Conservation (phyloP, 2,329 filamentous ascomycete species). For the Nemania sp. region DNA sequence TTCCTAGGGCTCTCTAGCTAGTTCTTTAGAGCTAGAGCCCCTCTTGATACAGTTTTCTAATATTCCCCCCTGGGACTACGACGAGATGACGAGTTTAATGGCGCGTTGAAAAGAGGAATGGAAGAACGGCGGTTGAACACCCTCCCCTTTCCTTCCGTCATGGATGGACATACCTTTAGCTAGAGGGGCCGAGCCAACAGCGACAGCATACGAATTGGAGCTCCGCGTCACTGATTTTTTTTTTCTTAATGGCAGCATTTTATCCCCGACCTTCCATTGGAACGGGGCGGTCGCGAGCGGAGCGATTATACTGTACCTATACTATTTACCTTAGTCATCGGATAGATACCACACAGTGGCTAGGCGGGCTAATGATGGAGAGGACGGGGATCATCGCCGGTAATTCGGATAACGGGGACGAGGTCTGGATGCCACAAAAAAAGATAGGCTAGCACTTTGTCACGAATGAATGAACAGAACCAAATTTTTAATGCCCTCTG, state of each 20-base stretch:
- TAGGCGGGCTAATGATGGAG: slow-evolving; percentile 26
- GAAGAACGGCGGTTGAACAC: slow-evolving; percentile 10
- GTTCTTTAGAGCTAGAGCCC: background rate
- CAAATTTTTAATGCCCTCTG: slow-evolving; percentile 13
- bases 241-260: slow-evolving; percentile 31
- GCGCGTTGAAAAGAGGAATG: slow-evolving; percentile 19
- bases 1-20: background rate
- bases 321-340: slow-evolving; percentile 35
- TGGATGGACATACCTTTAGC: slow-evolving; percentile 13
- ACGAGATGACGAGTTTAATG: slow-evolving; percentile 30
- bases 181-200: slow-evolving; percentile 29
- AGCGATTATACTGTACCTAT: slow-evolving; percentile 38
- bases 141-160: slow-evolving; percentile 8
- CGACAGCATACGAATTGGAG: slow-evolving; percentile 25
- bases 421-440: slow-evolving; percentile 5
- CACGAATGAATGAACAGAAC: slow-evolving; percentile 19
- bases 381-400: slow-evolving; percentile 32
- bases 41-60: slow-evolving; percentile 31
- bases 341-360: slow-evolving; percentile 38
- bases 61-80: slow-evolving; percentile 16
- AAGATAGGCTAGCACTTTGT: slow-evolving; percentile 18
- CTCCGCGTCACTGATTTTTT: slow-evolving; percentile 27
- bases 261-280: background rate
- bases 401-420: slow-evolving; percentile 30
- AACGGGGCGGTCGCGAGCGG: slow-evolving; percentile 19